phyloP scores from a whole-genome alignment of 148 eudicot genomes.

The Rhododendron vialii region DNA sequence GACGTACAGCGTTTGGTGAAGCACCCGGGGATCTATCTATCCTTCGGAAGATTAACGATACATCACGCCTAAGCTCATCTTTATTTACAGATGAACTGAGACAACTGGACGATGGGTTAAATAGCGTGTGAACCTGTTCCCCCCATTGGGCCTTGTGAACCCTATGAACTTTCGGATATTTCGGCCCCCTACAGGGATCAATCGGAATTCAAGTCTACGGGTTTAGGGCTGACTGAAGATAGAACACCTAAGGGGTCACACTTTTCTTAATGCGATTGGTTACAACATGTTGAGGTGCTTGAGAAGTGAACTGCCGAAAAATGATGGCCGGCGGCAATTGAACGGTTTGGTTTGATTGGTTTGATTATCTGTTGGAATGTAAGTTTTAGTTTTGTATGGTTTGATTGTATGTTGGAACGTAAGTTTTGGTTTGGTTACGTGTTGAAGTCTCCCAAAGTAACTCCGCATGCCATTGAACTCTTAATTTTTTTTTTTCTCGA shows the following conservation, averaged over 20 bases:
- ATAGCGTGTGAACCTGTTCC: no score
- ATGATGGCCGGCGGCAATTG: not conserved
- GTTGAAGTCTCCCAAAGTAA: not conserved
- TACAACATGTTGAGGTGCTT: not conserved
- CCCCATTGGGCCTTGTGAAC: no score
- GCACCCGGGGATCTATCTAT: no score
- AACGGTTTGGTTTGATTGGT: not conserved
- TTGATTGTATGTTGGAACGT: not conserved
- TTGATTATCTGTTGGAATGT: not conserved
- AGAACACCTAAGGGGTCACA: not conserved
- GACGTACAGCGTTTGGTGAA: no score
- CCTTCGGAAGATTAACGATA: no score
- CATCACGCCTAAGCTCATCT: no score
- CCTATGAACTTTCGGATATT: no score
- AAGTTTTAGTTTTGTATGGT: not conserved
- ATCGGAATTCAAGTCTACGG: not conserved
- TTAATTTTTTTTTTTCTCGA: not conserved
- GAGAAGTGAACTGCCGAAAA: not conserved
- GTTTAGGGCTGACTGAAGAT: not conserved
- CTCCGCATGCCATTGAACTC: not conserved
- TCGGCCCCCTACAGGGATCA: no score
- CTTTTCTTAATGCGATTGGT: not conserved
- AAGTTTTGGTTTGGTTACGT: not conserved
- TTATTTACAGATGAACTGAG: no score
- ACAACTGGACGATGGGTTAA: no score